These are phyloP conservation scores for Lasiodiplodia citricola DNA, from an alignment of 2,329 filamentous ascomycete species.

Conservation along the genomic window DNA sequence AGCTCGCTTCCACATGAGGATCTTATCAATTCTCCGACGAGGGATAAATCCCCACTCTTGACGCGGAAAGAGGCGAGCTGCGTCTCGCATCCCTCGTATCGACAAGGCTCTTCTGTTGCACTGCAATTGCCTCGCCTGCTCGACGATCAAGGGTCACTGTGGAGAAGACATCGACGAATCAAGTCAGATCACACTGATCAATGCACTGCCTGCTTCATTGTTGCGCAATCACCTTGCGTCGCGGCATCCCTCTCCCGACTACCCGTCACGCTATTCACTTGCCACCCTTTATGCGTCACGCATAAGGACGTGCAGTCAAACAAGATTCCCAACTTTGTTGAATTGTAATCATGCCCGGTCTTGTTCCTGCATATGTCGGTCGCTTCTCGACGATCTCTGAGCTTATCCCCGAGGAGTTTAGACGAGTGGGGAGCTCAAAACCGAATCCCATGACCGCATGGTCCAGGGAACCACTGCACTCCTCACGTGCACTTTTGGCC, in stretches of 20 bases:
- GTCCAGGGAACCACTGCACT: neutral
- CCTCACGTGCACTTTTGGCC: neutral
- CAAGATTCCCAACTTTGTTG: neutral
- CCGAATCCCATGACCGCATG: neutral
- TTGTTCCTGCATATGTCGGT: neutral
- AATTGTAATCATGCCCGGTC: neutral
- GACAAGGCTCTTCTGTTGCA: neutral
- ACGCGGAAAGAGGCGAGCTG: neutral
- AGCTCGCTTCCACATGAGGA: neutral
- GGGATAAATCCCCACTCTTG: slow-evolving; percentile 1
- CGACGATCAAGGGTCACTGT: neutral
- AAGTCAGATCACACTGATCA: neutral
- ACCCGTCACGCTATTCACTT: neutral
- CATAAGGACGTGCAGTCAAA: neutral
- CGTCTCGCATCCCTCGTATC: neutral
- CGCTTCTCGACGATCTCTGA: neutral
- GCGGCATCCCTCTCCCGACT: neutral
- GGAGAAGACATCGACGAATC: neutral
- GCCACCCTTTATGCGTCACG: neutral
- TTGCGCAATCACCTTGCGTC: neutral
- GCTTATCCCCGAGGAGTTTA: neutral
- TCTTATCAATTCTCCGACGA: slow-evolving; percentile 10
- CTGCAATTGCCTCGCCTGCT: neutral
- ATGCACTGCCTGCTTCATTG: neutral
- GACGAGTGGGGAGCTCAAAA: neutral